Base-by-base conservation (phyloP, 2,329 filamentous ascomycete species). In the Diaporthe citriasiana region DNA sequence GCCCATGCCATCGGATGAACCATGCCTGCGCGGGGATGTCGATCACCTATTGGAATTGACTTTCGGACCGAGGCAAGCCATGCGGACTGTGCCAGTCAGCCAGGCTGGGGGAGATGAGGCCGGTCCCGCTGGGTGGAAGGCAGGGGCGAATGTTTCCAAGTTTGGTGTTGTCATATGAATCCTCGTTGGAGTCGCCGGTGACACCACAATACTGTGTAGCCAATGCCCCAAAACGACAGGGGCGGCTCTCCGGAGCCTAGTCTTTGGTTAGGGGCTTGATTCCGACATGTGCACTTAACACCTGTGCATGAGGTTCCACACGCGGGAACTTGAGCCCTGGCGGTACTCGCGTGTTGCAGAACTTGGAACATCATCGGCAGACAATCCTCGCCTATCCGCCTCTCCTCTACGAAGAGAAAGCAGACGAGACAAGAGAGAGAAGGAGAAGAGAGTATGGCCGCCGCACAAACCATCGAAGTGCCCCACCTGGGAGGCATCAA, bases 401-500 rank as follows among this genome's bases (percentile, higher is more conserved):
- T 19, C 38, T 45, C 19, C 25, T 38, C 57, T 63, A 40, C 51
- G 30, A 9, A n/a, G 30, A 10, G 9, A 6, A 59, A 42, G 6
- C 33, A 15, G 38, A 55, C 25, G 35, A 9, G 7, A 25, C 27
- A 33, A 30, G 17, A 56, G n/a, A 70, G 35, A 27, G 35, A 12
- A 55, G 17, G 17, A 40, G 4, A 30, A 17, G 19, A 22, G 15
- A 19, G 38, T 6, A 81, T 82, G 80, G 78, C 80, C 57, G 84
- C 84, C 42, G 83, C 80, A 42, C 82, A 81, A 7, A 87, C 85
- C n/a, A 76, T 88, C 75, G 76, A 80, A 56, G 85, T 88, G 70
- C 84, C 85, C 72, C 86, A 88, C 79, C 81, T 88, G 8, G 85
- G 86, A 53, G 85, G 85, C 76, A 87, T 86, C 79, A 79, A 79